Percentiles rank a stretch among this genome's conserved stretches.
Conservation (phyloP, 257 asterid genomes). For the Perilla frutescens region DNA sequence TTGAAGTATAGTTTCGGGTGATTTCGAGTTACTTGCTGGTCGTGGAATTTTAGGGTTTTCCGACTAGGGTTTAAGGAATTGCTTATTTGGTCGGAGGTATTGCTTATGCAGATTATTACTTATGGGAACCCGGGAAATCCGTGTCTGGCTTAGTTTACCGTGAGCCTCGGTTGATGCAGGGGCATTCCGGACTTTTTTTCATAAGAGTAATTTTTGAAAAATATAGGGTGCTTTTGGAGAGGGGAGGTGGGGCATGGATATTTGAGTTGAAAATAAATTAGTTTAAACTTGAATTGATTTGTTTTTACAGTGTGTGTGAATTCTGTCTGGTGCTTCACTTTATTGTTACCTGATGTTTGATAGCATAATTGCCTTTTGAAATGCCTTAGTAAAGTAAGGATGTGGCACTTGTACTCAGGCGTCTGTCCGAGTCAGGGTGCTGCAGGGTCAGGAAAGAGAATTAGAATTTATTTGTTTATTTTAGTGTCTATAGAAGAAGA, state of each 20-base stretch:
- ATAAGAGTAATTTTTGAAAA: not conserved
- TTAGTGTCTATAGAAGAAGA: conserved; percentile 16
- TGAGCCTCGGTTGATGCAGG: conserved; percentile 8
- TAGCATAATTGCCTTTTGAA: not conserved
- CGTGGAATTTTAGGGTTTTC: conserved; percentile 36
- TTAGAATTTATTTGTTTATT: conserved; percentile 1
- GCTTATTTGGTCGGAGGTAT: conserved; percentile 18
- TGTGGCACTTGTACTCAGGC: conserved; percentile 9
- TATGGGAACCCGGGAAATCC: conserved; percentile 12
- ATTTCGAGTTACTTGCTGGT: conserved; percentile 17
- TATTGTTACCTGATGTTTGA: conserved; percentile 3
- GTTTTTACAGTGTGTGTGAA: not conserved
- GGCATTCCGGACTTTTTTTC: conserved; percentile 15
- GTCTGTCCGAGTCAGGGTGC: conserved; percentile 4
- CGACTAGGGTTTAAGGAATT: conserved; percentile 46
- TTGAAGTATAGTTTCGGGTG: not conserved
- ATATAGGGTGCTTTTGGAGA: conserved; percentile 13
- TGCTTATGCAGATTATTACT: conserved; percentile 24
- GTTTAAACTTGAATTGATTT: conserved; percentile 6
- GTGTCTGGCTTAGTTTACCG: not conserved
- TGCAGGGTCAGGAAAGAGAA: conserved; percentile 13
- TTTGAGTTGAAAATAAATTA: conserved; percentile 25
- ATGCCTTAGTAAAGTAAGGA: not conserved
- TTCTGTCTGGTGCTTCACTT: conserved; percentile 10
- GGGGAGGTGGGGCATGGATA: conserved; percentile 18